Conservation (phyloP, 2,329 filamentous ascomycete genomes). For the Pseudogymnoascus sp. region DNA sequence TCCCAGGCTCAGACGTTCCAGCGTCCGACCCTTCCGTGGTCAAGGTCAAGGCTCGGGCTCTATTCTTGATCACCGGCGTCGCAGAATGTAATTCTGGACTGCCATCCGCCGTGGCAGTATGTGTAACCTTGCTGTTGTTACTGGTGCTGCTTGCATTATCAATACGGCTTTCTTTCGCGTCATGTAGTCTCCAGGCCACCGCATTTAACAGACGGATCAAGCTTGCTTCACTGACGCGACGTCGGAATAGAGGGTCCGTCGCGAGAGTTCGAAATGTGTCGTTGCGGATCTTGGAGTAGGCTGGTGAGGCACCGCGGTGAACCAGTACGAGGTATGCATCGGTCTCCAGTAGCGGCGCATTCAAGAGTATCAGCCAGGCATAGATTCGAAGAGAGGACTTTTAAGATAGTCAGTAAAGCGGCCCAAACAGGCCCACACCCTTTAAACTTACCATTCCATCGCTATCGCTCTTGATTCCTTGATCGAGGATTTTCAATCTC, state of each 20-base stretch:
- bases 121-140: slow-evolving; percentile 14
- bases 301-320: slow-evolving; percentile 85
- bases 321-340: slow-evolving; percentile 85
- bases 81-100: slow-evolving; percentile 23
- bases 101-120: slow-evolving; percentile 21
- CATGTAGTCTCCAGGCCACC: slow-evolving; percentile 86
- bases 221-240: slow-evolving; percentile 90
- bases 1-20: slow-evolving; percentile 58
- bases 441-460: slow-evolving; percentile 64
- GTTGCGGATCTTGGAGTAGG: slow-evolving; percentile 95
- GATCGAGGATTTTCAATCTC: slow-evolving; percentile 63
- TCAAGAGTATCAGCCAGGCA: slow-evolving; percentile 88
- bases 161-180: slow-evolving; percentile 47
- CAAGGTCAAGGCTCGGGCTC: slow-evolving; percentile 48
- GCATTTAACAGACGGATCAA: slow-evolving; percentile 91
- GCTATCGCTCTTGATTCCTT: slow-evolving; percentile 66
- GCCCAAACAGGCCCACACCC: slow-evolving; percentile 9
- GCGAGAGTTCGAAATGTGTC: slow-evolving; percentile 96
- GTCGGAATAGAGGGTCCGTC: slow-evolving; percentile 92
- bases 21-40: slow-evolving; percentile 57
- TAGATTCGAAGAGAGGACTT: slow-evolving; percentile 96
- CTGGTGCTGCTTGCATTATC: slow-evolving; percentile 12
- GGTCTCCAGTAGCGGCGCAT: slow-evolving; percentile 74
- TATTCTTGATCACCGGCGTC: slow-evolving; percentile 28
- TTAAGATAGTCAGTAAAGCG: slow-evolving; percentile 14